Evolutionary conservation across 2,329 filamentous ascomycete species (phyloP).

Genomic region (Metarhizium guizhouense): DNA sequence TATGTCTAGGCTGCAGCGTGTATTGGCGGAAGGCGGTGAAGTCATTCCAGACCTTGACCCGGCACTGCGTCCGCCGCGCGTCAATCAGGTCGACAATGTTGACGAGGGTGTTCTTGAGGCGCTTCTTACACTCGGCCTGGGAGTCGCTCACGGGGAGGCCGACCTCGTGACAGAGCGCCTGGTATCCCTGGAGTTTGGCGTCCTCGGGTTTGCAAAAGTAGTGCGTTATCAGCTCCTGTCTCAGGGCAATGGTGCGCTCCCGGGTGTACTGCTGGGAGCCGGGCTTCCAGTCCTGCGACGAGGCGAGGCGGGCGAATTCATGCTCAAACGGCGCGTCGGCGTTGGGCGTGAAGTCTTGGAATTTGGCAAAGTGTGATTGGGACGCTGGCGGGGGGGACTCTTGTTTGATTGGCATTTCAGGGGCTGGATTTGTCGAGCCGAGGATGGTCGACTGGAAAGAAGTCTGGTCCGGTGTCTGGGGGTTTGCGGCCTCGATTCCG

Average conservation of each 20-base stretch:
- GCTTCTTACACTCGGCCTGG: slow-evolving; percentile 13
- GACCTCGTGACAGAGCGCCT: slow-evolving; percentile 19
- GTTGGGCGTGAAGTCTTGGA: slow-evolving; percentile 19
- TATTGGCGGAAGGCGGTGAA: slow-evolving; percentile 17
- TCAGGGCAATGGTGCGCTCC: slow-evolving; percentile 22
- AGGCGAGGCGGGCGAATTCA: slow-evolving; percentile 22
- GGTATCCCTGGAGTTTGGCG: slow-evolving; percentile 16
- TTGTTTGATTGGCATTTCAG: background rate
- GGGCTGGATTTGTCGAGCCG: background rate
- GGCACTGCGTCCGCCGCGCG: slow-evolving; percentile 13
- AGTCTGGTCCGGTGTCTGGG: too few relatives aligned
- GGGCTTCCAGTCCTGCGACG: slow-evolving; percentile 20
- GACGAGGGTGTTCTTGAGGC: slow-evolving; percentile 17
- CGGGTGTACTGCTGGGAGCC: slow-evolving; percentile 17
- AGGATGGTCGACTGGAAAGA: too few relatives aligned
- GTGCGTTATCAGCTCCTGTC: slow-evolving; percentile 17
- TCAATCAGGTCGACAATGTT: slow-evolving; percentile 25
- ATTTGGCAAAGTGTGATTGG: slow-evolving; percentile 23
- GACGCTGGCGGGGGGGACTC: slow-evolving; percentile 11
- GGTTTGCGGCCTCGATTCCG: too few relatives aligned
- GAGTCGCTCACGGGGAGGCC: slow-evolving; percentile 12
- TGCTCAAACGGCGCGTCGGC: slow-evolving; percentile 19
- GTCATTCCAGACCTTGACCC: slow-evolving; percentile 17
- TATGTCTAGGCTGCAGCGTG: slow-evolving; percentile 14
- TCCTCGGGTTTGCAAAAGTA: slow-evolving; percentile 17